Conservation (phyloP, 345 rosid species). For the Rhizophora mangle region DNA sequence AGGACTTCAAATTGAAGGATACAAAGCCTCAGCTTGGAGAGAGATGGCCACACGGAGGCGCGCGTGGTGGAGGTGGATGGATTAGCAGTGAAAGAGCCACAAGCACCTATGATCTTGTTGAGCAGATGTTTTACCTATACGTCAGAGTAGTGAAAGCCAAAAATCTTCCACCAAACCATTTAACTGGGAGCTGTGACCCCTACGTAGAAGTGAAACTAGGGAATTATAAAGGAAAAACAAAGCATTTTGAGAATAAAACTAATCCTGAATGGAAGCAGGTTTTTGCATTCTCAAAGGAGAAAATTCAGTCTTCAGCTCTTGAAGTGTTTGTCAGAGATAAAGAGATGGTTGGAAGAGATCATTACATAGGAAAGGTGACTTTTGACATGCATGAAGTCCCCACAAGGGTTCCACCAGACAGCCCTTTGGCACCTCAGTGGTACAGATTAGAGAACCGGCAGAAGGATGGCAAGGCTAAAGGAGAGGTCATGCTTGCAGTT, state of each 20-base stretch:
- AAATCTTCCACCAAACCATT: constrained; percentile 24
- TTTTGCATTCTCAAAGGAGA: constrained; percentile 35
- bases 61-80: constrained; percentile 29
- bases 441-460: constrained; percentile 23
- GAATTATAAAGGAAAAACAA: constrained; percentile 28
- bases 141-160: constrained; percentile 33
- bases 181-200: constrained; percentile 33
- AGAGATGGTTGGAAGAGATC: constrained; percentile 26
- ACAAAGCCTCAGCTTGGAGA: constrained; percentile 93
- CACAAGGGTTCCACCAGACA: constrained; percentile 35
- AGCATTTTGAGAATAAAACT: constrained; percentile 33
- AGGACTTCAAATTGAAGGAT: constrained; percentile 81
- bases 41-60: constrained; percentile 72
- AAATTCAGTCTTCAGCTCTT: constrained; percentile 27
- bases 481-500: constrained; percentile 34
- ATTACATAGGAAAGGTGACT: constrained; percentile 26
- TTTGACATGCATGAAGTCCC: constrained; percentile 37
- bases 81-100: constrained; percentile 34
- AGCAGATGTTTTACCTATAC: constrained; percentile 33
- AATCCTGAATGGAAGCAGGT: constrained; percentile 35
- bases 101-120: constrained; percentile 37
- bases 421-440: constrained; percentile 35
- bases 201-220: constrained; percentile 33
- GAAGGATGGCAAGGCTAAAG: constrained; percentile 22
- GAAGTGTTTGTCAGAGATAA: constrained; percentile 25